phyloP scores from a whole-genome alignment of 805 yeast genomes.

The Ogataea allantospora region DNA sequence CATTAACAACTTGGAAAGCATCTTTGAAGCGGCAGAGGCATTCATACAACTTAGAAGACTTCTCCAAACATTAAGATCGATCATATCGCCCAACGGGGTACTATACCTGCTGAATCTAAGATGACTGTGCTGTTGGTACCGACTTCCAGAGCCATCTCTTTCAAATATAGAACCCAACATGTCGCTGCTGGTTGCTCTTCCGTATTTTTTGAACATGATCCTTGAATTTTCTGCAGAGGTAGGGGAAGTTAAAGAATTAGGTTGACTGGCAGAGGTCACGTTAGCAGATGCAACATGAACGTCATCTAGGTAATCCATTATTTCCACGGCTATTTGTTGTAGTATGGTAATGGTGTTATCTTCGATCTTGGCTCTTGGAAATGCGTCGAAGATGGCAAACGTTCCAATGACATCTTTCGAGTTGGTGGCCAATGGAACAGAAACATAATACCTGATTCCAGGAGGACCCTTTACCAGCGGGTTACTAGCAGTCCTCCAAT shows the following conservation, averaged over 20 bases:
- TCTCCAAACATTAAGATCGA: slow-evolving; percentile 38
- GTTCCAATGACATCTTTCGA: slow-evolving; percentile 52
- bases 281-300: slow-evolving; percentile 25
- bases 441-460: slow-evolving; percentile 58
- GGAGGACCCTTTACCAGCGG: slow-evolving; percentile 68
- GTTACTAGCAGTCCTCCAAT: slow-evolving; percentile 65
- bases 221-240: slow-evolving; percentile 13
- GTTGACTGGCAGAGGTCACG: slow-evolving; percentile 1
- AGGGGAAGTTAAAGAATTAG: slow-evolving; percentile 4
- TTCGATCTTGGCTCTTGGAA: slow-evolving; percentile 38
- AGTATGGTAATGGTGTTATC: slow-evolving; percentile 37
- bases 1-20: slow-evolving; percentile 38
- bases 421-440: slow-evolving; percentile 51
- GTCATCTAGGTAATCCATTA: slow-evolving; percentile 40
- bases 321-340: slow-evolving; percentile 38
- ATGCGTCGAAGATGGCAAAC: slow-evolving; percentile 55
- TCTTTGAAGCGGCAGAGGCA: slow-evolving; percentile 43
- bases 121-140: slow-evolving; percentile 50
- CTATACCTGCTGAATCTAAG: slow-evolving; percentile 41
- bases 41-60: slow-evolving; percentile 37
- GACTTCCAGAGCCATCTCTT: slow-evolving; percentile 62
- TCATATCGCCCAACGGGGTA: slow-evolving; percentile 25
- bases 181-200: slow-evolving; percentile 54
- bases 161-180: slow-evolving; percentile 47
- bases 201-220: slow-evolving; percentile 39